These are phyloP conservation scores for Lepiota venenata DNA, from an alignment of 768 basidiomycete genomes.

Conservation along the genomic window DNA sequence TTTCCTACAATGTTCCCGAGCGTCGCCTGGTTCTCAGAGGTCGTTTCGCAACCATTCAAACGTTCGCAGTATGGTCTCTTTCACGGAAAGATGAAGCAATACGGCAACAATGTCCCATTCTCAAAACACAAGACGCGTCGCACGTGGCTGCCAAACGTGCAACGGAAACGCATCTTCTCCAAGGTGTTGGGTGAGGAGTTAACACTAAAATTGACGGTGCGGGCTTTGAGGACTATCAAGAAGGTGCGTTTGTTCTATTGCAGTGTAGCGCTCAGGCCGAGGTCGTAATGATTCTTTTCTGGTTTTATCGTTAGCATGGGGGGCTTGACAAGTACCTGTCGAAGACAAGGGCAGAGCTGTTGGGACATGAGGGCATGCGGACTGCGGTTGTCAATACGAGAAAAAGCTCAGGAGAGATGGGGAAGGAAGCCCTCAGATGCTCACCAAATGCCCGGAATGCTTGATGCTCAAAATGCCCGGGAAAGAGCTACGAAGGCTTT, in stretches of 20 bases:
- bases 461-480: conserved; percentile 20
- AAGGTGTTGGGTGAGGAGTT: conserved; percentile 57
- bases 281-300: neutral
- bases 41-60: conserved; percentile 71
- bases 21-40: conserved; percentile 25
- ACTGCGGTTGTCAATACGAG: conserved; percentile 38
- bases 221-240: conserved; percentile 78
- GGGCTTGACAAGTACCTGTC: conserved; percentile 69
- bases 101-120: conserved; percentile 88
- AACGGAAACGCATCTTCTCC: conserved; percentile 69
- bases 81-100: conserved; percentile 75
- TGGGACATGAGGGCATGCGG: conserved; percentile 45
- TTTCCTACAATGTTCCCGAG: conserved; percentile 25
- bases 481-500: conserved; percentile 25
- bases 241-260: conserved; percentile 51
- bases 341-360: conserved; percentile 27
- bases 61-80: conserved; percentile 79
- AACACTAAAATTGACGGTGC: conserved; percentile 67
- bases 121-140: conserved; percentile 86
- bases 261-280: neutral
- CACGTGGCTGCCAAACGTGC: conserved; percentile 87
- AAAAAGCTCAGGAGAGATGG: conserved; percentile 13
- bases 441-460: conserved; percentile 9
- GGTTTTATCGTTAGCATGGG: conserved; percentile 43
- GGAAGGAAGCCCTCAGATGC: neutral